These are phyloP conservation scores for Mucor circinelloides DNA, from an alignment of 371 early-diverging fungal species.

Conservation along the genomic window DNA sequence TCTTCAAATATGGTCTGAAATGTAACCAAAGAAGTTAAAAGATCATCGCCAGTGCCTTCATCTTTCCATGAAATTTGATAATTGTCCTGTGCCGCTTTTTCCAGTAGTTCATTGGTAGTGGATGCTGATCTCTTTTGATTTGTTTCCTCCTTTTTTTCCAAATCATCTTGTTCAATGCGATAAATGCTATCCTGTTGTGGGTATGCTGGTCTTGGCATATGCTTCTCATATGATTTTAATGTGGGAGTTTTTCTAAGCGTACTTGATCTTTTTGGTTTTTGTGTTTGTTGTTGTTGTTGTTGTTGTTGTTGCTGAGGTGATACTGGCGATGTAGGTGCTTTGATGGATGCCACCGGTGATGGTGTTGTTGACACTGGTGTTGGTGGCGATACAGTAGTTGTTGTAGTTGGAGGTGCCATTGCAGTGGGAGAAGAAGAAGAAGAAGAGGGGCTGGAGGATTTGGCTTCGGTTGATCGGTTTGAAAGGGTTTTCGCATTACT, in stretches of 20 bases:
- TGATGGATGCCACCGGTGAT: not conserved
- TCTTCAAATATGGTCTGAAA: slow-evolving; percentile 46
- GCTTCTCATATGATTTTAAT: slow-evolving; percentile 40
- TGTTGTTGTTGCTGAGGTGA: slow-evolving; percentile 8
- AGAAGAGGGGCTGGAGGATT: not conserved
- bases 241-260: slow-evolving; percentile 44
- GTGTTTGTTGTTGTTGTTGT: not conserved
- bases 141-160: not conserved
- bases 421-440: not conserved
- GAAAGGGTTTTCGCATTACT: not conserved
- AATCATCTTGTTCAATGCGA: slow-evolving; percentile 13
- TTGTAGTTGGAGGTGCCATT: not conserved
- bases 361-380: not conserved
- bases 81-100: slow-evolving; percentile 17
- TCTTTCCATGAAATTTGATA: slow-evolving; percentile 54
- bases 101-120: not conserved
- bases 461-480: slow-evolving; percentile 6
- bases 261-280: slow-evolving; percentile 17
- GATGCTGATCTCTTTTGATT: not conserved
- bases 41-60: slow-evolving; percentile 43
- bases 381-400: not conserved
- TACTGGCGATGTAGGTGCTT: not conserved
- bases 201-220: slow-evolving; percentile 38
- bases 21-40: slow-evolving; percentile 37
- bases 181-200: slow-evolving; percentile 46